Base-by-base conservation (phyloP, 108 stramenopile genomes). In the Schizochytrium sp. region DNA sequence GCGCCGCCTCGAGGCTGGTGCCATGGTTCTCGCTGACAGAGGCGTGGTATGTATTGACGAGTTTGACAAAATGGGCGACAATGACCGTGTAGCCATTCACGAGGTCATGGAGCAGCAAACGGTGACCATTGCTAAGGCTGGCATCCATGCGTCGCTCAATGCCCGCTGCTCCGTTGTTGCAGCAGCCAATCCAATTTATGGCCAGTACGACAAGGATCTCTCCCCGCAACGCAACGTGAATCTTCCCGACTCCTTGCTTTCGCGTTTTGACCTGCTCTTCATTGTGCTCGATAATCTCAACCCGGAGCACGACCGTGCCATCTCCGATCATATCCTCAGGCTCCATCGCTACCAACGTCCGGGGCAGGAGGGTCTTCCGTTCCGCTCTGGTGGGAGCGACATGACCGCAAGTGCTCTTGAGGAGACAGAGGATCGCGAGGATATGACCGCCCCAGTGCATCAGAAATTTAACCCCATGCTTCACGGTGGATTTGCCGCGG, bases 101-200 rank as follows among this genome's bases (percentile, higher is more conserved):
- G 98, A 99, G 92, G 99, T 98, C 0, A 99, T 99, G 99, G 99
- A 99, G 94, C 99, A 99, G 90, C 99, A 99, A 91, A 99, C 99
- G 43, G 99, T 99, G 2, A 99, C 99, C 41, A 99, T 99, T 94
- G 98, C 99, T 89, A 99, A 99, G 94, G 98, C 97, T 0, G 97
- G 98, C 4, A 96, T 98, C 72, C 97, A 98, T 90, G 98, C 97
- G 6, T 93, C 95, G 87, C 93, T 98, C 19, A 98, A 98, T 90
- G 98, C 97, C 0, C 87, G 97, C 57, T 99, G 99, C 90, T 96
- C 97, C n/a, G 99, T 99, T 5, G 92, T 98, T 8, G 99, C 99
- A 18, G 99, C 99, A 19, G 99, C 99, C 45, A 99, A 99, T 91
- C 99, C 99, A 87, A 97, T 99, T 44, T 99, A 98, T 91, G 99